Conservation (phyloP, 306 rosid genomes). For the Medicago arabica region DNA sequence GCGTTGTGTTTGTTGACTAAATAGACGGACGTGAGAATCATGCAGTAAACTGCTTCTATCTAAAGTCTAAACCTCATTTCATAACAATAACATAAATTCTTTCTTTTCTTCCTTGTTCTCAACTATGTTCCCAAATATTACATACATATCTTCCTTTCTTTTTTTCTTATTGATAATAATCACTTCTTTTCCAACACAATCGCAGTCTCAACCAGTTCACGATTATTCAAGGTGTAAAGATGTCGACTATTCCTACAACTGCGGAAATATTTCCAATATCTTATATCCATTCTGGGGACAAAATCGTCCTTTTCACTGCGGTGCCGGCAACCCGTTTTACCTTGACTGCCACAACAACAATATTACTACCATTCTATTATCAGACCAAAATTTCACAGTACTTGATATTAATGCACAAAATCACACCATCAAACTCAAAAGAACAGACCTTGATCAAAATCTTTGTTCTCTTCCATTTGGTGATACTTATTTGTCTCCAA, state of each 20-base stretch:
- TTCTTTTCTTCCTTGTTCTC: background rate
- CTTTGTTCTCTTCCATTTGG: background rate
- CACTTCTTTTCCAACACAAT: background rate
- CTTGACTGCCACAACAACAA: background rate
- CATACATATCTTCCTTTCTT: background rate
- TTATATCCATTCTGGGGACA: constrained; percentile 51
- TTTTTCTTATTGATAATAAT: background rate
- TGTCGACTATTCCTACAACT: background rate
- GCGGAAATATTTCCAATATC: constrained; percentile 33
- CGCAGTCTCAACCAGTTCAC: background rate
- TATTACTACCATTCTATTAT: background rate
- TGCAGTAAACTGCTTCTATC: too few relatives aligned
- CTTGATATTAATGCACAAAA: rapidly evolving
- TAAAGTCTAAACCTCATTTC: too few relatives aligned
- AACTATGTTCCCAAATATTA: background rate
- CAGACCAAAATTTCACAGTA: background rate
- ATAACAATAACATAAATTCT: too few relatives aligned
- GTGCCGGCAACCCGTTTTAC: background rate
- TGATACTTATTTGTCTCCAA: background rate
- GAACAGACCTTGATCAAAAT: background rate
- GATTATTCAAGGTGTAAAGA: background rate
- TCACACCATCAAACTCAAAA: constrained; percentile 31
- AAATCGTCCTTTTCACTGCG: background rate
- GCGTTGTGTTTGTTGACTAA: too few relatives aligned
- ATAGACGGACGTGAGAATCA: too few relatives aligned